Evolutionary conservation across 495 filamentous ascomycete genomes (phyloP), one percentile per base, ranked within the genome.

Genomic region (Podospora pseudoanserina): DNA sequence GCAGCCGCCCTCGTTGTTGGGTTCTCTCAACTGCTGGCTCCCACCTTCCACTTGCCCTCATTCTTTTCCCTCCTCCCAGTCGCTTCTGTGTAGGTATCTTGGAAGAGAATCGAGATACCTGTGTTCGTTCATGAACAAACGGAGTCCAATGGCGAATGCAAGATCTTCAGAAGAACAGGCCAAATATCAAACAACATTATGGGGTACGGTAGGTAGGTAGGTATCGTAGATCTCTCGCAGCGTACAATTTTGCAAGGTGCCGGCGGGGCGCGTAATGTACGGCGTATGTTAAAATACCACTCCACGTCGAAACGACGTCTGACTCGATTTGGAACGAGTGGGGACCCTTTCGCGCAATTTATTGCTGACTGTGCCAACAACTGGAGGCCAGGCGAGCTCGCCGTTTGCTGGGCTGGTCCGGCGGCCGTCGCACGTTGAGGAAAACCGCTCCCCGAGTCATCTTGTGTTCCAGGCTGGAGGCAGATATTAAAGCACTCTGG

Each of bases 281-380:
- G 26, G 26, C 9, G 59, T 27, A 32, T 18, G 26, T 23, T 13
- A 26, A 23, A 61, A 30, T 61, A 49, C 39, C 9, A 11, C 39
- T 49, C 39, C 39, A 49, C 39, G 39, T 49, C 55, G 55, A 58
- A 58, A 58, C n/a, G 55, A 5, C 55, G 55, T 58, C 55, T 58
- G 55, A 58, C 55, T 58, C 55, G 23, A 58, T 58, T 58, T 58
- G 55, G 55, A 20, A 26, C 55, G 23, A 58, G 55, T 58, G 55
- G 55, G 19, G 55, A 58, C 55, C 5, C 39, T 49, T 5, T 49
- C 39, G 39, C 39, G 39, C 39, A 49, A 49, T 49, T 49, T 49
- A 49, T 49, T 49, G 39, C 39, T 49, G 39, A 49, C 39, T 49
- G 39, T 49, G 39, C 39, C 39, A 49, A 49, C 39, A 49, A 49